Evolutionary conservation across 2,329 filamentous ascomycete species (phyloP), one percentile per base, ranked within the genome.

Genomic region (Aspergillus neotritici): DNA sequence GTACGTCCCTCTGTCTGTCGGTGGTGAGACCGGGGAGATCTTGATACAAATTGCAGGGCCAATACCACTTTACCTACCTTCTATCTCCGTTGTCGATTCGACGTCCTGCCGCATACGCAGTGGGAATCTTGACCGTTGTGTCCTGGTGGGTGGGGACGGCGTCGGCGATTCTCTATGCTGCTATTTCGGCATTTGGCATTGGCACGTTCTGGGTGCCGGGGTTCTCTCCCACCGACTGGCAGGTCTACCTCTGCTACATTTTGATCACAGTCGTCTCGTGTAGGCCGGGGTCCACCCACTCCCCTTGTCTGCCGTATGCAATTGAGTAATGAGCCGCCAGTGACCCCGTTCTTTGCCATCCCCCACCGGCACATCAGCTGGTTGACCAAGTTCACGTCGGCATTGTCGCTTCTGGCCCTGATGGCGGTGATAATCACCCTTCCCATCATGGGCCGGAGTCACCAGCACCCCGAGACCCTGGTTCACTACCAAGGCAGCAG

Each of bases 1-100:
- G n/a, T n/a, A n/a, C n/a, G n/a, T n/a, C n/a, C n/a, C n/a, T n/a
- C n/a, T n/a, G n/a, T n/a, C n/a, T n/a, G n/a, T n/a, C n/a, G n/a
- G n/a, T n/a, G n/a, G n/a, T n/a, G n/a, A n/a, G n/a, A n/a, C n/a
- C n/a, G n/a, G n/a, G n/a, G n/a, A n/a, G n/a, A n/a, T n/a, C n/a
- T n/a, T n/a, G n/a, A n/a, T n/a, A n/a, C n/a, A n/a, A n/a, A n/a
- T n/a, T n/a, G n/a, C 6, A 40, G 30, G 59, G 62, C 4, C 61
- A 62, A 41, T 65, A 64, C 37, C 60, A 65, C 41, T 62, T 60
- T 34, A 56, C 54, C 2, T 64, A 49, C 42, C 58, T 63, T 43
- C 47, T 61, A 0, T 37, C 49, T 4, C 38, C 52, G 1, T 31
- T 34, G 1, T 46, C 40, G 13, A 42, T 34, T n/a, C 49, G 53